Evolutionary conservation across 768 basidiomycete genomes (phyloP).

Genomic region (Rhizopogon roseolus): DNA sequence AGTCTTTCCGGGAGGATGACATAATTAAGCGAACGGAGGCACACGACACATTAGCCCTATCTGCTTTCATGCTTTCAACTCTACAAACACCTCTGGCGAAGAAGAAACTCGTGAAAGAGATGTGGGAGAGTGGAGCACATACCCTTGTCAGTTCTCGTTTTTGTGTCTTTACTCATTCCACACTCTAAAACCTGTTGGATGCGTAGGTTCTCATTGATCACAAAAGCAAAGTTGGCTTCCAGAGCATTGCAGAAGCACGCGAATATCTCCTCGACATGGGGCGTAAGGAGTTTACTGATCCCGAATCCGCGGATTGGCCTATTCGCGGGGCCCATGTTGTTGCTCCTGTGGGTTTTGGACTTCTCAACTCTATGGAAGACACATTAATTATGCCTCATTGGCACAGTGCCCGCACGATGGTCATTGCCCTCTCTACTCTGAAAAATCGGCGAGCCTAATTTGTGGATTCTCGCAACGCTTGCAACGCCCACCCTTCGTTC

Average conservation of each 20-base stretch:
- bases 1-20: conserved; percentile 48
- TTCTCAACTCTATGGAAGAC: not conserved
- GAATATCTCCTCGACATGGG: conserved; percentile 66
- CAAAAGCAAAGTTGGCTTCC: conserved; percentile 70
- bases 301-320: conserved; percentile 29
- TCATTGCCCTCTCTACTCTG: conserved; percentile 68
- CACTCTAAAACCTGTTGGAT: conserved; percentile 1
- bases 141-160: conserved; percentile 52
- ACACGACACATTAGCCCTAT: conserved; percentile 61
- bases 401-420: conserved; percentile 87
- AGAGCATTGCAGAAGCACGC: conserved; percentile 71
- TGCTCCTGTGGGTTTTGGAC: conserved; percentile 64
- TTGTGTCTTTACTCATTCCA: not conserved
- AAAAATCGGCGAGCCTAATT: conserved; percentile 46
- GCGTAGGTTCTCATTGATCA: conserved; percentile 83
- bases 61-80: conserved; percentile 83
- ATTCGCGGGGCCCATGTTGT: conserved; percentile 73
- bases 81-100: conserved; percentile 56
- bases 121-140: conserved; percentile 91
- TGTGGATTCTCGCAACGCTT: conserved; percentile 89
- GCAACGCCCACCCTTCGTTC: conserved; percentile 81
- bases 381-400: conserved; percentile 1
- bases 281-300: conserved; percentile 49
- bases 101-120: conserved; percentile 67
- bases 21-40: conserved; percentile 37